Conservation (phyloP, 1,139 yeast genomes). For the Candida freyschussii region DNA sequence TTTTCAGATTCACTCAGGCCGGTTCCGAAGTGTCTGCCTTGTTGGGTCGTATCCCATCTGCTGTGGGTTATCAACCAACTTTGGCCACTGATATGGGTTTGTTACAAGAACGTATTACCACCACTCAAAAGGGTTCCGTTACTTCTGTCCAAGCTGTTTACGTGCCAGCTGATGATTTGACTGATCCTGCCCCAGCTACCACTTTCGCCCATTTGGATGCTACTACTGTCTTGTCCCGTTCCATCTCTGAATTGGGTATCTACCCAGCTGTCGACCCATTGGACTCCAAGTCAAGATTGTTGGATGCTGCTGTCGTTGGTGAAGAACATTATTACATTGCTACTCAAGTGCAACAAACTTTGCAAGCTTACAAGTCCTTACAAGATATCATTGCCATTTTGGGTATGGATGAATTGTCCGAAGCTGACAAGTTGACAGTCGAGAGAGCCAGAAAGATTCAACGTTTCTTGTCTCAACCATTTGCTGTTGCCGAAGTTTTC, state of each 20-base stretch:
- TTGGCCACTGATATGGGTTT: slow-evolving; percentile 99
- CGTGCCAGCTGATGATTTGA: slow-evolving; percentile 99
- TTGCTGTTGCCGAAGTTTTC: slow-evolving; percentile 99
- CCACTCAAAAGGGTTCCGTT: slow-evolving; percentile 99
- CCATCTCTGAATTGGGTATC: slow-evolving; percentile 99
- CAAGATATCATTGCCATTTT: slow-evolving; percentile 99
- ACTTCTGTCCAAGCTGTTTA: slow-evolving; percentile 99
- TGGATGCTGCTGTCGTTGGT: slow-evolving; percentile 96
- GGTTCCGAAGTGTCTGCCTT: slow-evolving; percentile 99
- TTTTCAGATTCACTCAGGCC: slow-evolving; percentile 99
- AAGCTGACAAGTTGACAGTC: slow-evolving; percentile 96
- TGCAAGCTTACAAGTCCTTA: slow-evolving; percentile 98
- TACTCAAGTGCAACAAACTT: slow-evolving; percentile 91
- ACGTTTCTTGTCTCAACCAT: slow-evolving; percentile 99
- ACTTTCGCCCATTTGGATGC: slow-evolving; percentile 99
- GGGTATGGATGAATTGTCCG: slow-evolving; percentile 99
- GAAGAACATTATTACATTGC: slow-evolving; percentile 98
- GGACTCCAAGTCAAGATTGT: slow-evolving; percentile 98
- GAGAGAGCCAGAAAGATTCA: slow-evolving; percentile 99
- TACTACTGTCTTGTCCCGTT: slow-evolving; percentile 99
- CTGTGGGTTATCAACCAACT: slow-evolving; percentile 99
- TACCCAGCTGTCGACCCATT: slow-evolving; percentile 99
- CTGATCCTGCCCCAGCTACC: slow-evolving; percentile 99
- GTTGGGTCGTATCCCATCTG: slow-evolving; percentile 99
- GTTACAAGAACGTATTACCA: slow-evolving; percentile 99